Evolutionary conservation across 116 monocot genomes (phyloP), one percentile per base, ranked within the genome.

Genomic region (Posidonia oceanica): DNA sequence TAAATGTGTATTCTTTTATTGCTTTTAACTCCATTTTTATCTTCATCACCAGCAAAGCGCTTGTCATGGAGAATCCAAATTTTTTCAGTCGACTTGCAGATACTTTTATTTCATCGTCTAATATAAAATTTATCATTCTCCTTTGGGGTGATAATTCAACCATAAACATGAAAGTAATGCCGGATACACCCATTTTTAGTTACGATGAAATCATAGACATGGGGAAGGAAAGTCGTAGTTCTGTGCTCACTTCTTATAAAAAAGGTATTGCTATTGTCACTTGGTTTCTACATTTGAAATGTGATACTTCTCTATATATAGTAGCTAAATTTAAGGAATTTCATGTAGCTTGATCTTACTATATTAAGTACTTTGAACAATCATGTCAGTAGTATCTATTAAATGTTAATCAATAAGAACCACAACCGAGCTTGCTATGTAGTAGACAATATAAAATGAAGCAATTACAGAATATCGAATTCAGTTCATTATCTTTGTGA

Each of bases 71-170:
- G 68, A 80, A 55, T 71, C 87, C 92, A 12, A 78, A 87, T 63
- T 87, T 92, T 66, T 87, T 89, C 53, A 83, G 78, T 62, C 78
- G 80, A 73, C 74, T 97, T 53, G 70, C 75, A 61, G 78, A 85
- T 56, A 75, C 76, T 61, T 76, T 89, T 12, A 80, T 83, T 72
- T 61, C 64, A 61, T 79, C 16, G 61, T 75, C 66, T 21, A 52
- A 72, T 67, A 51, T 82, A 75, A 86, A 81, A 69, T 89, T 87
- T 65, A 59, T 97, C 16, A 71, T 97, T 70, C 72, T 97, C 58
- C 92, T 97, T 67, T 97, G 97, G 97, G 97, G 87, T 51, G 83
- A 85, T 2, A 89, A 86, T 75, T 76, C 83, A 77, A 39, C 11
- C 61, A 4, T 89, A 72, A 75, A 73, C 70, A 63, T 54, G 58